Conservation (phyloP, 1,284 basidiomycete species). For the Malassezia sp. region DNA sequence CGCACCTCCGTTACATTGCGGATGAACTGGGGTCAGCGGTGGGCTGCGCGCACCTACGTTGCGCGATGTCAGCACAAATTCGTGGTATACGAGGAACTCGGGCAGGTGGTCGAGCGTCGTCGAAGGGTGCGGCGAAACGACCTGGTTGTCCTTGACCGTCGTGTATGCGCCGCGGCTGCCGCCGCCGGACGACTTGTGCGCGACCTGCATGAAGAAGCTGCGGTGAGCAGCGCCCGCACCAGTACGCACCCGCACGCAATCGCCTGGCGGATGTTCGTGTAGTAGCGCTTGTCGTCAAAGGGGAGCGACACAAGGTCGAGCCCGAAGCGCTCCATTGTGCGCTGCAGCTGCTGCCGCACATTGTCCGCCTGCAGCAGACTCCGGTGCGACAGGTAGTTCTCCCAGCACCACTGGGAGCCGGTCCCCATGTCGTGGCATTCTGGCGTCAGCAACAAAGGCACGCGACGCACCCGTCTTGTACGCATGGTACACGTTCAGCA, state of each 20-base stretch:
- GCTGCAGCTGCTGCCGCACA: constrained; percentile 78
- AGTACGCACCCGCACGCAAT: constrained; percentile 79
- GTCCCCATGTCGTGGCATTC: constrained; percentile 47
- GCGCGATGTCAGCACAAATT: constrained; percentile 79
- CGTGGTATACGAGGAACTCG: constrained; percentile 96
- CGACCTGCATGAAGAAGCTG: constrained; percentile 99
- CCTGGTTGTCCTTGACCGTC: constrained; percentile 89
- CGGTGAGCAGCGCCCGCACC: too few relatives aligned
- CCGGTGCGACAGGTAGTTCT: constrained; percentile 74
- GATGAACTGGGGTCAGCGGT: constrained; percentile 54
- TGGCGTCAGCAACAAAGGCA: too few relatives aligned
- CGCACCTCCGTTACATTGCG: constrained; percentile 80
- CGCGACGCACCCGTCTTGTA: too few relatives aligned
- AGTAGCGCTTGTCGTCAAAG: constrained; percentile 66
- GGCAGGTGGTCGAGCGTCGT: constrained; percentile 84
- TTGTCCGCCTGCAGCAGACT: constrained; percentile 86
- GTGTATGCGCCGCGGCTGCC: constrained; percentile 46
- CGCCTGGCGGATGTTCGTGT: constrained; percentile 67
- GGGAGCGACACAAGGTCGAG: constrained; percentile 66
- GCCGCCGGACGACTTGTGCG: constrained; percentile 57
- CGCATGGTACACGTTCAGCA: constrained; percentile 90
- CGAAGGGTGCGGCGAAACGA: constrained; percentile 84
- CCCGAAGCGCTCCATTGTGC: constrained; percentile 71
- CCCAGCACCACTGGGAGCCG: constrained; percentile 68
- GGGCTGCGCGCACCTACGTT: constrained; percentile 54